Conservation (phyloP, 805 yeast genomes). For the Clavispora asparagi region DNA sequence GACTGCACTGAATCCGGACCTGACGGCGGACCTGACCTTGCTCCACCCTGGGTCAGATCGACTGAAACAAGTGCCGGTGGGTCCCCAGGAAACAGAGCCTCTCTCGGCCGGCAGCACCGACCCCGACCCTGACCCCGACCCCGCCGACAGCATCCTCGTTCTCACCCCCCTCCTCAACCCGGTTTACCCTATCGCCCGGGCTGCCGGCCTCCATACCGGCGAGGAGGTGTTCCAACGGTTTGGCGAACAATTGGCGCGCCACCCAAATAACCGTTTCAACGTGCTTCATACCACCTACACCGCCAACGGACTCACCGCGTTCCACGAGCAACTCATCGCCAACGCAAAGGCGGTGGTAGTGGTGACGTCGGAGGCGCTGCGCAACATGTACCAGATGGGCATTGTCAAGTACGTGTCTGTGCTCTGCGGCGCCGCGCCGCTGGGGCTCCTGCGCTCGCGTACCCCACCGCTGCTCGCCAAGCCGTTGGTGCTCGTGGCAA, state of each 20-base stretch:
- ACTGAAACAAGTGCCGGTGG: too few species aligned
- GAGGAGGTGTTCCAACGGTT: conserved; percentile 51
- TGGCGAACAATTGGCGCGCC: conserved; percentile 41
- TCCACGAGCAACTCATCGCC: conserved; percentile 51
- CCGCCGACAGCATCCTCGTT: conserved; percentile 26
- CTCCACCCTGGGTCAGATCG: too few species aligned
- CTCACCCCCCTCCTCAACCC: conserved; percentile 37
- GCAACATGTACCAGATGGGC: conserved; percentile 59
- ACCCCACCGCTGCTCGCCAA: conserved; percentile 30
- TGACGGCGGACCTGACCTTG: too few species aligned
- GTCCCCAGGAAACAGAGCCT: too few species aligned
- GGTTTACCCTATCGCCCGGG: conserved; percentile 19
- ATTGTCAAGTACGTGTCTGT: conserved; percentile 53
- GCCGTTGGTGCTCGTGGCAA: conserved; percentile 55
- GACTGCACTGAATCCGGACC: background rate
- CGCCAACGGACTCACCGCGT: conserved; percentile 48
- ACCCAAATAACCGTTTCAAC: conserved; percentile 29
- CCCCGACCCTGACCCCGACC: conserved; percentile 2
- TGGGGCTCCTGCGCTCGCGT: conserved; percentile 13
- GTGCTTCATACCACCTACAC: conserved; percentile 57
- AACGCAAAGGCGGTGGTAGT: conserved; percentile 47
- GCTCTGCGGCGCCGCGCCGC: conserved; percentile 46
- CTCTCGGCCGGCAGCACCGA: too few species aligned
- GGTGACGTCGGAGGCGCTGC: conserved; percentile 52
- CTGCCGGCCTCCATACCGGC: conserved; percentile 27